phyloP scores from a whole-genome alignment of 805 yeast genomes.

The Candida corydali region DNA sequence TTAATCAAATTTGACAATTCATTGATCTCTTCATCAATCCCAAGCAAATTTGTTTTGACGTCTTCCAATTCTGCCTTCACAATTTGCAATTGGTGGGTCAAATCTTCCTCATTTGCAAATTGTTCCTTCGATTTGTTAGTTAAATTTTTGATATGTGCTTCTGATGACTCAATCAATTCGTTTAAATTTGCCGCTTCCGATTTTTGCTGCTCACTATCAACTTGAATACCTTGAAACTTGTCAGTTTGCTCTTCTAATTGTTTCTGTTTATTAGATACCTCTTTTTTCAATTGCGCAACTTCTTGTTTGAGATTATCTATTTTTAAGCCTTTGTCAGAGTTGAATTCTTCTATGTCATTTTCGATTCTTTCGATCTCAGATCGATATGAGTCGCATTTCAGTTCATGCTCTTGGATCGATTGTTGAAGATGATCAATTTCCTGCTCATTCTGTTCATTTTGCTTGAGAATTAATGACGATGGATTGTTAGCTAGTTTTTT shows the following conservation, averaged over 20 bases:
- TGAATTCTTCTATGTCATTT: constrained; percentile 79
- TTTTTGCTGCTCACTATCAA: constrained; percentile 65
- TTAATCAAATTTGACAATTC: constrained; percentile 50
- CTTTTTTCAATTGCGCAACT: constrained; percentile 29
- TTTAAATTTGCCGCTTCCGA: constrained; percentile 48
- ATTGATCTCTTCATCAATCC: constrained; percentile 71
- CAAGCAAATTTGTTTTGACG: constrained; percentile 57
- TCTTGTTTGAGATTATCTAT: constrained; percentile 60
- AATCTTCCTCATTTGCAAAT: constrained; percentile 15
- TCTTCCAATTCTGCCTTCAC: constrained; percentile 38
- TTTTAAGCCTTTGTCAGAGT: constrained; percentile 74
- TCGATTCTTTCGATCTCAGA: constrained; percentile 53
- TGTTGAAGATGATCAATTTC: constrained; percentile 44
- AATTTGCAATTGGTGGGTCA: constrained; percentile 12
- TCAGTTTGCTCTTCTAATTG: constrained; percentile 46
- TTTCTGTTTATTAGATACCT: constrained; percentile 37
- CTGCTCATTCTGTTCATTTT: constrained; percentile 38
- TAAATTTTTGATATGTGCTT: constrained; percentile 28
- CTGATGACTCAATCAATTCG: constrained; percentile 37
- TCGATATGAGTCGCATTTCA: constrained; percentile 25
- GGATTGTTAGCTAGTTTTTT: constrained; percentile 54
- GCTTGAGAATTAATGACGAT: constrained; percentile 51
- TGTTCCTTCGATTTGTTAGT: constrained; percentile 7
- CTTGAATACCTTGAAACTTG: constrained; percentile 56
- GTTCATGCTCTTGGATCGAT: constrained; percentile 33